A percentile compares a stretch with the other conserved stretches of the same genome.
These are phyloP conservation scores for Zelopaecilomyces penicillatus DNA, from an alignment of 2,329 filamentous ascomycete species.

Conservation along the genomic window DNA sequence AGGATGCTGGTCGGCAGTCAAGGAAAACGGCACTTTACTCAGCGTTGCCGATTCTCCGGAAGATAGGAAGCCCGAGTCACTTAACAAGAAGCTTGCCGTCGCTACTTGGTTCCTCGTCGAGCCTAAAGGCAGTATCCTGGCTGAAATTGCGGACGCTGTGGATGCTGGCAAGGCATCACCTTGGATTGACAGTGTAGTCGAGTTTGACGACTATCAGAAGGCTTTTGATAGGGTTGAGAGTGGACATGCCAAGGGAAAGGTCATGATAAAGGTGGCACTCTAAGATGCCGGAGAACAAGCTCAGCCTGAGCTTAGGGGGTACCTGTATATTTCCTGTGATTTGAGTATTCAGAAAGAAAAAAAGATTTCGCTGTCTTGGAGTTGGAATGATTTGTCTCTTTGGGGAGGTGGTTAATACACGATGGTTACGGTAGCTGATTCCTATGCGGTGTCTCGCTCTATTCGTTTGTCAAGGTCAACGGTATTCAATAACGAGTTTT, in stretches of 20 bases:
- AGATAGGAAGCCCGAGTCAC: conserved; percentile 19
- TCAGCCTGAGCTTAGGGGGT: neutral
- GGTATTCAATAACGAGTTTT: no score
- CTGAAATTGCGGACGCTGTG: conserved; percentile 25
- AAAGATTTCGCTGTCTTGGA: no score
- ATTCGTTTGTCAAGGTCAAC: no score
- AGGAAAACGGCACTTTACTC: conserved; percentile 25
- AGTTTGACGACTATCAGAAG: conserved; percentile 29
- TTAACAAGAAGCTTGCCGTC: conserved; percentile 20
- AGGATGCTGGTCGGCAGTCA: conserved; percentile 26
- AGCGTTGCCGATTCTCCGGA: conserved; percentile 24
- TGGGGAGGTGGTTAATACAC: neutral
- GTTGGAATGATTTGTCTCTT: neutral
- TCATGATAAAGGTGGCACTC: conserved; percentile 26
- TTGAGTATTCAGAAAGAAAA: no score
- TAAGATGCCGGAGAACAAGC: neutral
- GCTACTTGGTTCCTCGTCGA: conserved; percentile 30
- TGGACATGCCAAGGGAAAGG: conserved; percentile 29
- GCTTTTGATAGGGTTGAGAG: conserved; percentile 29
- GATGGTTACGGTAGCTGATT: no score
- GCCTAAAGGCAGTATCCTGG: conserved; percentile 26
- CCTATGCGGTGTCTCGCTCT: no score
- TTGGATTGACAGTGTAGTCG: conserved; percentile 29
- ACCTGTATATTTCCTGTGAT: neutral
- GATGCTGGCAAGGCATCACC: conserved; percentile 23